A percentile compares a stretch with the other conserved stretches of the same genome.
Evolutionary conservation across 208 protist species (phyloP).

Genomic region (Leishmania gerbilli): DNA sequence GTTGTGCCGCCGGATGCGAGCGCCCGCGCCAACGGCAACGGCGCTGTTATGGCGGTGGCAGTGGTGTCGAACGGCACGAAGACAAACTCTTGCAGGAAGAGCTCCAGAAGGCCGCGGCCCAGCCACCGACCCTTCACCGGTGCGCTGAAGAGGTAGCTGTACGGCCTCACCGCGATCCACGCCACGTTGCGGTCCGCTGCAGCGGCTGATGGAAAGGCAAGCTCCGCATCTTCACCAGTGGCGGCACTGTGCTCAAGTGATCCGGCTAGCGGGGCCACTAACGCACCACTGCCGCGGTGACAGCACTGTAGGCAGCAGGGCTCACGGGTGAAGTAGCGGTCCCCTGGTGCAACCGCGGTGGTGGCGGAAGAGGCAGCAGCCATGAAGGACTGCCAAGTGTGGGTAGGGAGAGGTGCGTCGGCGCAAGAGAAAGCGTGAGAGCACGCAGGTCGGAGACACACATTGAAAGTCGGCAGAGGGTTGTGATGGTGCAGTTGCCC

Average conservation of each 20-base stretch:
- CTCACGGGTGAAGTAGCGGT: constrained; percentile 37
- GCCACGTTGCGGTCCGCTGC: background rate
- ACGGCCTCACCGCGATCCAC: constrained; percentile 77
- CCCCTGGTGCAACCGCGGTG: constrained; percentile 20
- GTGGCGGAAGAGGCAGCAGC: background rate
- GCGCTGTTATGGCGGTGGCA: background rate
- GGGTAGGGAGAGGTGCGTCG: background rate
- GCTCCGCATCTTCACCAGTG: background rate
- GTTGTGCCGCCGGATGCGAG: background rate
- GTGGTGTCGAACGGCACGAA: constrained; percentile 35
- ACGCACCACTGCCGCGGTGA: background rate
- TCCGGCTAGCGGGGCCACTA: background rate
- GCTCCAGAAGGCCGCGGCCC: constrained; percentile 67
- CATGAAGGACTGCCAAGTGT: background rate
- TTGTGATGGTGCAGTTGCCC: background rate
- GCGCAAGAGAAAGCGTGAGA: background rate
- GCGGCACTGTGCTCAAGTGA: background rate
- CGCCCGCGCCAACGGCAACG: background rate
- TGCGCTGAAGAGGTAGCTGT: constrained; percentile 82
- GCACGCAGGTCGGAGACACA: background rate
- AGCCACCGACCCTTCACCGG: constrained; percentile 93
- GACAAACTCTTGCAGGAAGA: constrained; percentile 91
- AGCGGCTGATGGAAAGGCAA: background rate
- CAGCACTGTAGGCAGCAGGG: constrained; percentile 34
- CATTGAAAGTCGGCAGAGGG: background rate